Evolutionary conservation across 805 yeast species (phyloP).

Genomic region (Suhomyces sp.): DNA sequence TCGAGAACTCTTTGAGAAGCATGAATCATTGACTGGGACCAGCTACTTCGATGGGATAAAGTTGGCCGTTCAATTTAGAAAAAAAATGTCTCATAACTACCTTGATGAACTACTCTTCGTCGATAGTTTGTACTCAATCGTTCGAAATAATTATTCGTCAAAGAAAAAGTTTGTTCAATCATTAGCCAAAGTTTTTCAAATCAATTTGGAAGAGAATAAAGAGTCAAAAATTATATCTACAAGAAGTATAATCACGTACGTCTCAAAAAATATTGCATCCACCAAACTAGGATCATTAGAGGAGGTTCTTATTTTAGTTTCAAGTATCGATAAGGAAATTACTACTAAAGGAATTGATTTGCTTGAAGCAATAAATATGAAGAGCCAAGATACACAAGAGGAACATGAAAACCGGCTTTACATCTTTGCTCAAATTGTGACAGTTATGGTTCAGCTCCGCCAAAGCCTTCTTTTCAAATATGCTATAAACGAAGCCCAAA

Average conservation of each 20-base stretch:
- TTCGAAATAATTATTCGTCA: conserved; percentile 38
- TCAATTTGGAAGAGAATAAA: conserved; percentile 9
- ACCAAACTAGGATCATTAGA: conserved; percentile 45
- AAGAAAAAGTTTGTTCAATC: conserved; percentile 42
- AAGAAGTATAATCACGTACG: conserved; percentile 12
- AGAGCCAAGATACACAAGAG: conserved; percentile 11
- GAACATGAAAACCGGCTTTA: conserved; percentile 7
- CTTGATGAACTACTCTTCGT: conserved; percentile 35
- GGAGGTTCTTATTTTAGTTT: conserved; percentile 48
- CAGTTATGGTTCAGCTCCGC: conserved; percentile 18
- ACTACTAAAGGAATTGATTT: conserved; percentile 43
- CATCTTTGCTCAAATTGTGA: conserved; percentile 16
- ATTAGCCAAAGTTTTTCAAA: conserved; percentile 17
- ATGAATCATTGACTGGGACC: conserved; percentile 69
- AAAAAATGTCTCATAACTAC: conserved; percentile 18
- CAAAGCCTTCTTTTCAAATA: conserved; percentile 20
- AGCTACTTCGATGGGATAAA: conserved; percentile 63
- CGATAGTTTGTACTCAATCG: conserved; percentile 39
- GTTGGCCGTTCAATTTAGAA: conserved; percentile 49
- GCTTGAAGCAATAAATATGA: conserved; percentile 16
- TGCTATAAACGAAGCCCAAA: conserved; percentile 19
- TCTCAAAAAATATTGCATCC: conserved; percentile 39
- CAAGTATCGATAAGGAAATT: conserved; percentile 44
- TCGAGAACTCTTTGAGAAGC: conserved; percentile 55
- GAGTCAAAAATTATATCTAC: neutral